Evolutionary conservation across 2,329 filamentous ascomycete species (phyloP), one percentile per base, ranked within the genome.

Genomic region (Hysterium pulicare): DNA sequence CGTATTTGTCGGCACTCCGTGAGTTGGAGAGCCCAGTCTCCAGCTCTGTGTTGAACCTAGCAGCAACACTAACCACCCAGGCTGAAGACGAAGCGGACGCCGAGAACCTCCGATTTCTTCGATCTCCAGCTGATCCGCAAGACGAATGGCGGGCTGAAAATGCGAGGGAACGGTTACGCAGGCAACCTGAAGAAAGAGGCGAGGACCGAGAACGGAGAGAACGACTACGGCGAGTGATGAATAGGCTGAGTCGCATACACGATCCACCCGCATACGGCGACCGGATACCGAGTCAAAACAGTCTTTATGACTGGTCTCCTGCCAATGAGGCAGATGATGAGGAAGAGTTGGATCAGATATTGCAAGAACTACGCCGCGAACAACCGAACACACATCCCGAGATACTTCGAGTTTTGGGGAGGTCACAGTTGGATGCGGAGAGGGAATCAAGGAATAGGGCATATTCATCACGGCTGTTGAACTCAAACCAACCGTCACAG

Each of bases 231-330:
- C 55, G 68, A 33, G 68, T 72, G n/a, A 71, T 78, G 50, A 67
- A 65, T 16, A 57, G 69, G 24, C 66, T 71, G 48, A 66, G 69
- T 49, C 65, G 72, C 41, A 62, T 74, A 24, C 66, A 73, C 46
- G 62, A 67, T 37, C 47, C 49, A 44, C 26, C 51, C 6, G 72
- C 75, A 33, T 82, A 82, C 53, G 74, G 78, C 45, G 71, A 76
- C 49, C 73, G 74, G 38, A 68, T 75, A 7, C 75, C 78, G 15
- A 72, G 71, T 51, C 62, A 72, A 47, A 77, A 79, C 52, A 73
- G 68, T 41, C 64, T 82, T 33, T 82, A 82, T 61, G 78, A 81
- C 58, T 82, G 79, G 79, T 77, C 78, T 24, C 78, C 78, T 8
- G 70, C 70, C 7, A 58, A 54, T 30, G 56, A 66, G 38, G 57